A percentile compares a stretch with the other conserved stretches of the same genome.
Conservation (phyloP, 2,329 filamentous ascomycete species). For the Phaeosphaeria sp. region DNA sequence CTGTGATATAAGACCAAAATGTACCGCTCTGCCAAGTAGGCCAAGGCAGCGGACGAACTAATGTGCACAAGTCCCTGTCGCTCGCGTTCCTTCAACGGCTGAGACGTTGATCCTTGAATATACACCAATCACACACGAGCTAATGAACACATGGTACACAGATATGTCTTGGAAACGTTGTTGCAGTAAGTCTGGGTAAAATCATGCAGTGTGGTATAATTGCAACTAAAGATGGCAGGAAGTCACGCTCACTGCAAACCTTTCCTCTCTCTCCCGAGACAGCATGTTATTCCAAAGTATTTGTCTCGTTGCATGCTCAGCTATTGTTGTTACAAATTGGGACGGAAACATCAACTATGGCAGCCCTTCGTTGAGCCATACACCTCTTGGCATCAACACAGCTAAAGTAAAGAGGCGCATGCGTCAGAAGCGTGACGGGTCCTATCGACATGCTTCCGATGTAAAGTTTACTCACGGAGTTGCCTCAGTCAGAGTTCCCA, state of each 20-base stretch:
- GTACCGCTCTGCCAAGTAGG: background rate
- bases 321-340: constrained; percentile 11
- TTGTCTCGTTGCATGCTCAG: background rate
- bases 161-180: background rate
- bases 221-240: background rate
- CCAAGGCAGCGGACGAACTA: background rate
- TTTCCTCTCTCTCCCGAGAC: background rate
- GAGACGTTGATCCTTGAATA: background rate
- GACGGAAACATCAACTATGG: constrained; percentile 66
- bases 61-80: background rate
- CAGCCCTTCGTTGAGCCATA: constrained; percentile 68
- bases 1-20: background rate
- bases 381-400: constrained; percentile 65
- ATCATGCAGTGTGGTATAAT: background rate
- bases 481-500: constrained; percentile 29
- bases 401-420: constrained; percentile 61
- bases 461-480: constrained; percentile 54
- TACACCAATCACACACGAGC: background rate
- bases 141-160: background rate
- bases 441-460: constrained; percentile 28
- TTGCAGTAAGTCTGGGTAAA: background rate
- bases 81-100: background rate
- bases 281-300: background rate
- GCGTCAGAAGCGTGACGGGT: constrained; percentile 2
- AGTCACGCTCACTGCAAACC: background rate